Conservation (phyloP, 139 green algal genomes). For the Chlamydomonas eustigma region DNA sequence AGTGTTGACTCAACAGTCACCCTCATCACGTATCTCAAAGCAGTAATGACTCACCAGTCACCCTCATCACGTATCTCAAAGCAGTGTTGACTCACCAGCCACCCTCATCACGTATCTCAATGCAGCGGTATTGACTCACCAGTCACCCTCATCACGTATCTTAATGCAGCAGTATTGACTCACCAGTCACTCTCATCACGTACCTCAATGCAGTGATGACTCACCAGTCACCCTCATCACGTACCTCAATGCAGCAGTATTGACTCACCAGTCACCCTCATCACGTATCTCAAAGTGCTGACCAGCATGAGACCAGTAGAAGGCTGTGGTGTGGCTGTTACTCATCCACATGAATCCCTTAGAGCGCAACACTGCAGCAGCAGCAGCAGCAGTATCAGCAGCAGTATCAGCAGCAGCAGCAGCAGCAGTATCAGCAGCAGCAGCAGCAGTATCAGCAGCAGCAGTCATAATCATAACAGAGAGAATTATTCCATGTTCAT, state of each 20-base stretch:
- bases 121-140: slow-evolving; percentile 71
- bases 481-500: too few species aligned
- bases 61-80: too few species aligned
- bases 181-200: slow-evolving; percentile 60
- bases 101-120: slow-evolving; percentile 86
- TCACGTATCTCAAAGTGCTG: slow-evolving; percentile 93
- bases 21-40: too few species aligned
- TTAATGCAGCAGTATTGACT: too few species aligned
- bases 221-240: slow-evolving; percentile 61
- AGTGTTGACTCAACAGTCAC: too few species aligned
- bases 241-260: slow-evolving; percentile 93
- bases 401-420: slow-evolving; percentile 45
- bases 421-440: too few species aligned
- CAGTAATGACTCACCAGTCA: too few species aligned
- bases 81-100: slow-evolving; percentile 57
- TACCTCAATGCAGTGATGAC: slow-evolving; percentile 87
- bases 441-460: too few species aligned
- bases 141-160: too few species aligned
- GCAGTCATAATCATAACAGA: too few species aligned
- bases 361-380: slow-evolving; percentile 72
- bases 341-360: slow-evolving; percentile 95
- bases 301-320: slow-evolving; percentile 89
- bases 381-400: too few species aligned
- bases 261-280: slow-evolving; percentile 46
- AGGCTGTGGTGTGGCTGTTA: slow-evolving; percentile 75